phyloP scores from a whole-genome alignment of 1,284 basidiomycete species.

The Tylopilus sp. region DNA sequence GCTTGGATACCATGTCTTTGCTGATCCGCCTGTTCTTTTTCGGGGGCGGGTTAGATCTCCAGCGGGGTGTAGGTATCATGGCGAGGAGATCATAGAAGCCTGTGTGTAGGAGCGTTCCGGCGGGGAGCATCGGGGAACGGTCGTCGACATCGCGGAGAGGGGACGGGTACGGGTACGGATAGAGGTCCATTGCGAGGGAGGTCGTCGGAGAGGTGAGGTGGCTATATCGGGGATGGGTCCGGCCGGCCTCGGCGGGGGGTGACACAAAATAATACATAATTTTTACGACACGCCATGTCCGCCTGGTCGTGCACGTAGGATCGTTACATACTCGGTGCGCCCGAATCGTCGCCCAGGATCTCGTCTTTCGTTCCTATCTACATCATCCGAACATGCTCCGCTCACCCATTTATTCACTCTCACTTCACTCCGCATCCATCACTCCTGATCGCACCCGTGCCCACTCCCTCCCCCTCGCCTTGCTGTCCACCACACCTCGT shows the following conservation, averaged over 20 bases:
- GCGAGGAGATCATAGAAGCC: slow-evolving; percentile 84
- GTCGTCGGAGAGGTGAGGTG: too few species aligned
- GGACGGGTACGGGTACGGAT: slow-evolving; percentile 21
- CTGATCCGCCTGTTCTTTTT: slow-evolving; percentile 65
- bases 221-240: too few species aligned
- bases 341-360: slow-evolving; percentile 20
- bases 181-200: too few species aligned
- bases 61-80: slow-evolving; percentile 67
- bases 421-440: slow-evolving; percentile 25
- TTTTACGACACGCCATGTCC: too few species aligned
- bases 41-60: slow-evolving; percentile 37
- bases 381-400: slow-evolving; percentile 28
- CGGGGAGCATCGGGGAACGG: slow-evolving; percentile 44
- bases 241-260: too few species aligned
- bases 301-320: slow-evolving; percentile 22
- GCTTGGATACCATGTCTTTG: slow-evolving; percentile 82
- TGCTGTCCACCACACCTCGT: slow-evolving; percentile 44
- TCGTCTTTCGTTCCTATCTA: slow-evolving; percentile 23
- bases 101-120: slow-evolving; percentile 70
- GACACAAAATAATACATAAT: too few species aligned
- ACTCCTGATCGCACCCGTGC: slow-evolving; percentile 34
- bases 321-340: slow-evolving; percentile 21
- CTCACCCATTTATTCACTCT: slow-evolving; percentile 32
- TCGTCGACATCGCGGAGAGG: slow-evolving; percentile 34
- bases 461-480: slow-evolving; percentile 35